These are phyloP conservation scores for Mucor plumbeus DNA, from an alignment of 371 early-diverging fungal species.

Conservation along the genomic window DNA sequence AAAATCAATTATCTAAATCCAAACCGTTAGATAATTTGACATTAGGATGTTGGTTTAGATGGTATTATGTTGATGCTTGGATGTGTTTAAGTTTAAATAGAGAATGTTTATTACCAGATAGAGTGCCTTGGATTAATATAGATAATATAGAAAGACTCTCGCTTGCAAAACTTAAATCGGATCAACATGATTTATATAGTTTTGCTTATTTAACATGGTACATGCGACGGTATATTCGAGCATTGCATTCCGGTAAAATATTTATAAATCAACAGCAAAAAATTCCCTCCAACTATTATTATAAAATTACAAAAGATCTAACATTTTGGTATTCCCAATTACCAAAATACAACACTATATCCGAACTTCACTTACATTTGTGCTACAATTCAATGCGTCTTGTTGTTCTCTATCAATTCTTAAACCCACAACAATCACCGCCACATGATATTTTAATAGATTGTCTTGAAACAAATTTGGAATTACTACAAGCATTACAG, in stretches of 20 bases:
- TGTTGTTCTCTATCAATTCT: slow-evolving; percentile 47
- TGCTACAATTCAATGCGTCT: slow-evolving; percentile 53
- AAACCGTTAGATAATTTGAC: slow-evolving; percentile 10
- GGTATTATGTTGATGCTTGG: slow-evolving; percentile 59
- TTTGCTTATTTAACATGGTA: slow-evolving; percentile 41
- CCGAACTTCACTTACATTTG: slow-evolving; percentile 41
- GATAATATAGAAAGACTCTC: neutral
- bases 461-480: slow-evolving; percentile 42
- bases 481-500: slow-evolving; percentile 36
- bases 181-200: slow-evolving; percentile 15
- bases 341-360: slow-evolving; percentile 11
- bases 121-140: slow-evolving; percentile 25
- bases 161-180: neutral
- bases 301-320: slow-evolving; percentile 34
- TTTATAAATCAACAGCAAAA: slow-evolving; percentile 16
- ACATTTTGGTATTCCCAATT: slow-evolving; percentile 34
- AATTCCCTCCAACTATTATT: slow-evolving; percentile 36
- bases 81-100: slow-evolving; percentile 44
- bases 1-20: neutral
- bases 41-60: slow-evolving; percentile 36
- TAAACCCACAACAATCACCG: slow-evolving; percentile 28
- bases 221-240: slow-evolving; percentile 49
- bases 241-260: slow-evolving; percentile 30
- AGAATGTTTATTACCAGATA: slow-evolving; percentile 42
- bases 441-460: slow-evolving; percentile 39